Conservation (phyloP, 2,329 filamentous ascomycete genomes). For the Aspergillus fischeri region DNA sequence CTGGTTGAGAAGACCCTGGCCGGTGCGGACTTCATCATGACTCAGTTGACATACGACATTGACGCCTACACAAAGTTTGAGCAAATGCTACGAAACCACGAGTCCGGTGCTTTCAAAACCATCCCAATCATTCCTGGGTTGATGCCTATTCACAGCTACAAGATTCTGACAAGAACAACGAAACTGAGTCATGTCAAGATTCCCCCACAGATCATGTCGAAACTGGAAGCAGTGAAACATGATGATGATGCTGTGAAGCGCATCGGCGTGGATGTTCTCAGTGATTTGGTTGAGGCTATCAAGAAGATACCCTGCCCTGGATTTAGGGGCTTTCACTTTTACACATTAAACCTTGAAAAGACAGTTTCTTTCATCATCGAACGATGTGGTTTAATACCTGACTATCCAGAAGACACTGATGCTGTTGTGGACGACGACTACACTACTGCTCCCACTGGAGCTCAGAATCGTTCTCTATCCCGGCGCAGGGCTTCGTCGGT, state of each 20-base stretch:
- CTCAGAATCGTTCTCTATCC: conserved; percentile 30
- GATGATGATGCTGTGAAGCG: conserved; percentile 48
- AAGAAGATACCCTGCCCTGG: conserved; percentile 58
- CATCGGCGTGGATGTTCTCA: conserved; percentile 60
- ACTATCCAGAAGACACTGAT: conserved; percentile 45
- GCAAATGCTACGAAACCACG: conserved; percentile 68
- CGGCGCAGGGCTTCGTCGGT: conserved; percentile 68
- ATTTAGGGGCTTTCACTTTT: conserved; percentile 88
- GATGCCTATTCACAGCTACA: conserved; percentile 97
- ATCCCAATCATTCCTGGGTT: conserved; percentile 90
- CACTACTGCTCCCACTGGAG: conserved; percentile 18
- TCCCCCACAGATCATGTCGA: conserved; percentile 64
- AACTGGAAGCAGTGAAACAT: conserved; percentile 48
- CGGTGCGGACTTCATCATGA: conserved; percentile 97
- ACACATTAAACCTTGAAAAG: conserved; percentile 94
- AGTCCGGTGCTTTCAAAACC: conserved; percentile 77
- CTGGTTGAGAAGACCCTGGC: conserved; percentile 86
- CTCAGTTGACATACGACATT: conserved; percentile 92
- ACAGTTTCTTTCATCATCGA: conserved; percentile 91
- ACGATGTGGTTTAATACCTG: conserved; percentile 74
- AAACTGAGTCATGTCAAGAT: conserved; percentile 89
- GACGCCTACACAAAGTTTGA: conserved; percentile 80
- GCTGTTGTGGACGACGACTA: conserved; percentile 40
- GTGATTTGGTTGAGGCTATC: conserved; percentile 77
- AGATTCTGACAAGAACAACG: conserved; percentile 88